phyloP scores from a whole-genome alignment of 139 green algal species.

The Picochlorum costavermella region DNA sequence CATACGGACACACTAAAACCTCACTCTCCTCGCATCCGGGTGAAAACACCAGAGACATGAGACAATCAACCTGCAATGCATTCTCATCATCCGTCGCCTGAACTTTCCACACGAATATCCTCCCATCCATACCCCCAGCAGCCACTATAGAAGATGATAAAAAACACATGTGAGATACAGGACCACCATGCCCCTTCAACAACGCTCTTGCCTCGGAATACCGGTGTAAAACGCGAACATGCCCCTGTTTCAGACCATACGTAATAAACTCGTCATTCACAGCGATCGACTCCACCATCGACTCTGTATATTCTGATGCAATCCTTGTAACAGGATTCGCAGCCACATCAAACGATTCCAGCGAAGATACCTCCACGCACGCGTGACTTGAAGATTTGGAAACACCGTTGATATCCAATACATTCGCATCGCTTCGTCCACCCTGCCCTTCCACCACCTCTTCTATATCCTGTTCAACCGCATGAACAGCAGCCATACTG shows the following conservation, averaged over 20 bases:
- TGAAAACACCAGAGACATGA: slow-evolving; percentile 23
- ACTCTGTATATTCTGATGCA: slow-evolving; percentile 34
- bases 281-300: slow-evolving; percentile 35
- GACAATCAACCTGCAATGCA: slow-evolving; percentile 18
- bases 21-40: neutral
- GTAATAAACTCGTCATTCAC: slow-evolving; percentile 58
- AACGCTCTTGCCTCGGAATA: slow-evolving; percentile 44
- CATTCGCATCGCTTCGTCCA: neutral
- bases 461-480: slow-evolving; percentile 21
- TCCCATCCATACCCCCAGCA: slow-evolving; percentile 22
- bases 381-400: too few species aligned
- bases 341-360: slow-evolving; percentile 20
- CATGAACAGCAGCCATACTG: slow-evolving; percentile 22
- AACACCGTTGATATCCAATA: too few species aligned
- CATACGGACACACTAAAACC: slow-evolving; percentile 1
- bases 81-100: slow-evolving; percentile 16
- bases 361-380: too few species aligned
- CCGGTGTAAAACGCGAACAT: slow-evolving; percentile 64
- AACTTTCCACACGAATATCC: slow-evolving; percentile 48
- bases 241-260: slow-evolving; percentile 67
- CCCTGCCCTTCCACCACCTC: neutral
- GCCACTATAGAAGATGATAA: slow-evolving; percentile 34
- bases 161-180: slow-evolving; percentile 48
- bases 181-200: slow-evolving; percentile 51
- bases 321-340: slow-evolving; percentile 52